Evolutionary conservation across 2,329 filamentous ascomycete genomes (phyloP).

Genomic region (Elsinoe perseae): DNA sequence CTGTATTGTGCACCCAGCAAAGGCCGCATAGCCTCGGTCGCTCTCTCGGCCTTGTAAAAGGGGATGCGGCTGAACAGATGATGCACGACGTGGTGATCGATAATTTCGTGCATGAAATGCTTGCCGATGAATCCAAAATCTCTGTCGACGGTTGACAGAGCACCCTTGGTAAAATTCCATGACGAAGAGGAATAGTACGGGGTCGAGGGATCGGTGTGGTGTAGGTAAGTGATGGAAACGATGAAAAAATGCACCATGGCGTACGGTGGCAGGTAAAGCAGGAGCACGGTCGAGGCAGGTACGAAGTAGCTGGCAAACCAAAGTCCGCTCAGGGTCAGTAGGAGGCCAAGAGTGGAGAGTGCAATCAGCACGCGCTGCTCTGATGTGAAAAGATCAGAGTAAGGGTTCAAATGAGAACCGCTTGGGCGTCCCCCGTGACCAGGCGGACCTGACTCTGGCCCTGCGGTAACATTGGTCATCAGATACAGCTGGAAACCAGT

Average conservation of each 20-base stretch:
- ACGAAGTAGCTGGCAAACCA: constrained; percentile 47
- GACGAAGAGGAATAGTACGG: constrained; percentile 52
- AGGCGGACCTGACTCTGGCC: background rate
- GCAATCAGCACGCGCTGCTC: constrained; percentile 51
- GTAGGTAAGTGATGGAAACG: constrained; percentile 67
- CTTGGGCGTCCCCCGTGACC: constrained; percentile 18
- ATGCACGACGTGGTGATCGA: constrained; percentile 57
- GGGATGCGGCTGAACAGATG: constrained; percentile 50
- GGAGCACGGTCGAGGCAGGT: constrained; percentile 49
- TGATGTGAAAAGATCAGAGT: constrained; percentile 52
- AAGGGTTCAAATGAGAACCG: constrained; percentile 52
- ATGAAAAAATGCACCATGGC: constrained; percentile 66
- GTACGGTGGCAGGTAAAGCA: constrained; percentile 58
- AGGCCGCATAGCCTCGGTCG: constrained; percentile 49
- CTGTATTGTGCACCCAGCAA: constrained; percentile 50
- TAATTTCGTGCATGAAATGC: constrained; percentile 60
- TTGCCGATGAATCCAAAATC: constrained; percentile 57
- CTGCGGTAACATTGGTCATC: constrained; percentile 23
- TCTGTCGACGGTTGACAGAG: constrained; percentile 56
- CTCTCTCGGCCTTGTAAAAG: constrained; percentile 54
- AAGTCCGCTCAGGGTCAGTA: constrained; percentile 44
- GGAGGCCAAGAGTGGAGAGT: constrained; percentile 54
- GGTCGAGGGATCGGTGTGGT: constrained; percentile 56
- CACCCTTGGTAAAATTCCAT: constrained; percentile 57
- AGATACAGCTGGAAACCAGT: constrained; percentile 27